Percentiles rank a stretch among this genome's conserved stretches.
These are phyloP conservation scores for Capronia epimyces DNA, from an alignment of 2,329 filamentous ascomycete species.

Conservation along the genomic window DNA sequence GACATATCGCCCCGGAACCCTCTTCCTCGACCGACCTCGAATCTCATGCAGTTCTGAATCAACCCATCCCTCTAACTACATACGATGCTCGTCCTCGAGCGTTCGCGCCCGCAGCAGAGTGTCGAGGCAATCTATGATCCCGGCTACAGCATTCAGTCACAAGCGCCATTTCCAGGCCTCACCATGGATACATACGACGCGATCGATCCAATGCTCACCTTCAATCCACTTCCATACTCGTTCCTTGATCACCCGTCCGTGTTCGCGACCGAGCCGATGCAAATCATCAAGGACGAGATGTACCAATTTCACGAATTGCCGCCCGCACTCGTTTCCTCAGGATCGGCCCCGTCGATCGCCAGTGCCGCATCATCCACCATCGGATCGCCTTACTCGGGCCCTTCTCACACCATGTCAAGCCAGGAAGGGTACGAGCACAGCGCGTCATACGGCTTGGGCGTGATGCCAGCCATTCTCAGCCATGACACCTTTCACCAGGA, in stretches of 20 bases:
- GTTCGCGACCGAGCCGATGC: slow-evolving; percentile 18
- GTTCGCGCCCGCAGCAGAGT: slow-evolving; percentile 22
- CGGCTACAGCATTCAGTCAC: slow-evolving; percentile 14
- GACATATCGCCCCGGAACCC: neutral
- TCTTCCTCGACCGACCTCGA: neutral
- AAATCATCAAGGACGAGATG: slow-evolving; percentile 21
- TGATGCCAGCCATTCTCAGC: slow-evolving; percentile 60
- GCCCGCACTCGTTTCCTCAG: slow-evolving; percentile 57
- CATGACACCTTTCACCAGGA: slow-evolving; percentile 46
- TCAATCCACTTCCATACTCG: slow-evolving; percentile 22
- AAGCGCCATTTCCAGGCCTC: slow-evolving; percentile 24
- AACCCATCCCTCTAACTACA: no score
- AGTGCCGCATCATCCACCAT: slow-evolving; percentile 60
- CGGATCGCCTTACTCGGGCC: slow-evolving; percentile 61
- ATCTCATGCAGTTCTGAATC: slow-evolving; percentile 17
- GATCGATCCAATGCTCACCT: slow-evolving; percentile 20
- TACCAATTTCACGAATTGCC: slow-evolving; percentile 35
- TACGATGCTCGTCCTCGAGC: slow-evolving; percentile 28
- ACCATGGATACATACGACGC: slow-evolving; percentile 23
- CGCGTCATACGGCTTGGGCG: slow-evolving; percentile 47
- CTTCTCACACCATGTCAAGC: slow-evolving; percentile 48
- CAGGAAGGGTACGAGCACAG: slow-evolving; percentile 55
- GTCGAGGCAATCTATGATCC: slow-evolving; percentile 17
- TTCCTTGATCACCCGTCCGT: slow-evolving; percentile 23
- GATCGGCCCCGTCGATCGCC: slow-evolving; percentile 54